phyloP scores from a whole-genome alignment of 805 yeast genomes.

The Martiniozyma abietophila region DNA sequence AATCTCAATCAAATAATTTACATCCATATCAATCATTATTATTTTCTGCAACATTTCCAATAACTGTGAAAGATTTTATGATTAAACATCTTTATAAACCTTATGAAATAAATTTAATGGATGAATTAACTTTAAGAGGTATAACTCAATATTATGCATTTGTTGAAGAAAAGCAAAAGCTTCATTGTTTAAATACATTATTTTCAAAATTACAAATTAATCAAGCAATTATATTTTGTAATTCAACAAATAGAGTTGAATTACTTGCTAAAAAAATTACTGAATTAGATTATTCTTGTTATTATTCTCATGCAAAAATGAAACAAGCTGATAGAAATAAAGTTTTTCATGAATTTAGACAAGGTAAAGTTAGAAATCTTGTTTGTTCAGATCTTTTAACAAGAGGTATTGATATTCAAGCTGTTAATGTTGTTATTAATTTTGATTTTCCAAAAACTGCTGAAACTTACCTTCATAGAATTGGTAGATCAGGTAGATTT shows the following conservation, averaged over 20 bases:
- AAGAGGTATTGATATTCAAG: slow-evolving; percentile 98
- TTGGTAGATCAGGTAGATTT: slow-evolving; percentile 98
- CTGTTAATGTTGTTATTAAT: slow-evolving; percentile 95
- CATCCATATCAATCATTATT: slow-evolving; percentile 71
- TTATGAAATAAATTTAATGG: slow-evolving; percentile 94
- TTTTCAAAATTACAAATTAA: slow-evolving; percentile 92
- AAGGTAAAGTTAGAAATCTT: slow-evolving; percentile 92
- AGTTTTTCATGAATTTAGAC: slow-evolving; percentile 97
- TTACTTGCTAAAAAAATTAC: slow-evolving; percentile 92
- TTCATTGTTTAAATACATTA: slow-evolving; percentile 90
- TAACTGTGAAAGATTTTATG: slow-evolving; percentile 88
- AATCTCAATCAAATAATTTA: slow-evolving; percentile 23
- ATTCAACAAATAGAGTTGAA: slow-evolving; percentile 94
- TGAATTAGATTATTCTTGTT: slow-evolving; percentile 93
- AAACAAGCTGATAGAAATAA: slow-evolving; percentile 95
- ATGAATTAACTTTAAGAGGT: slow-evolving; percentile 91
- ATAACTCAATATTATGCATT: slow-evolving; percentile 97
- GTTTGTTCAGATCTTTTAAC: slow-evolving; percentile 95
- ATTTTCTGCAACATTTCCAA: slow-evolving; percentile 94
- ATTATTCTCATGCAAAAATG: slow-evolving; percentile 95
- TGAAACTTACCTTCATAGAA: slow-evolving; percentile 95
- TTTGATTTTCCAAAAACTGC: slow-evolving; percentile 98
- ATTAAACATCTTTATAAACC: slow-evolving; percentile 84
- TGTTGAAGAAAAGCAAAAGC: slow-evolving; percentile 92
- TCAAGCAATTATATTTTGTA: slow-evolving; percentile 95